A percentile compares a stretch with the other conserved stretches of the same genome.
Evolutionary conservation across 208 protist genomes (phyloP).

Genomic region (Trypanosoma grayi): DNA sequence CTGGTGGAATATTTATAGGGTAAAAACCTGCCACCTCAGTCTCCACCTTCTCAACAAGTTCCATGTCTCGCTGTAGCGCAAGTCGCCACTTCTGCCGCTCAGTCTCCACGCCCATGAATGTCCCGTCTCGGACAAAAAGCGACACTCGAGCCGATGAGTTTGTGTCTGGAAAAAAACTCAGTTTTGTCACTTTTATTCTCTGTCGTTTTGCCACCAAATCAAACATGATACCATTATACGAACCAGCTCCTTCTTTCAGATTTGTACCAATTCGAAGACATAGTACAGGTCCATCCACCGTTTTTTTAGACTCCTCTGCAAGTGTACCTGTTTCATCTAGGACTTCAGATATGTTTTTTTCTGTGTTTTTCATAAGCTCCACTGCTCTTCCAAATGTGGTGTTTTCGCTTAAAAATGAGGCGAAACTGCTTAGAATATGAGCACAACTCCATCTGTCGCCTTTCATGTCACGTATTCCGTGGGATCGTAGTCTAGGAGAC

Average conservation of each 20-base stretch:
- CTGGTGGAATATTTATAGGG: constrained; percentile 65
- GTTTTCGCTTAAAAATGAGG: constrained; percentile 22
- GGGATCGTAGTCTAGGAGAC: constrained; percentile 40
- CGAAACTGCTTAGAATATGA: constrained; percentile 33
- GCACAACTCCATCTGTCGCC: constrained; percentile 71
- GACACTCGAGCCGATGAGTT: constrained; percentile 55
- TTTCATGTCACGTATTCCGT: constrained; percentile 38
- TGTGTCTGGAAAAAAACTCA: constrained; percentile 82
- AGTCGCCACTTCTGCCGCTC: constrained; percentile 48
- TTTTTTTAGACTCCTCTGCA: constrained; percentile 37
- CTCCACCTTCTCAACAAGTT: constrained; percentile 54
- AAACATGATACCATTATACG: constrained; percentile 92
- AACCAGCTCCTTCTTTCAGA: constrained; percentile 47
- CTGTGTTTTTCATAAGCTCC: constrained; percentile 31
- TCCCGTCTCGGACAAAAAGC: constrained; percentile 67
- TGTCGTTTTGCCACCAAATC: constrained; percentile 78
- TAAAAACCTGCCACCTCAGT: constrained; percentile 59
- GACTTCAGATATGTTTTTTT: constrained; percentile 42
- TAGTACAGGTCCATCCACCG: constrained; percentile 43
- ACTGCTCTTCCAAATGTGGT: constrained; percentile 29
- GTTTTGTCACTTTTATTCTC: constrained; percentile 58
- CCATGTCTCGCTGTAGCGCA: constrained; percentile 51
- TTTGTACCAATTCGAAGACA: constrained; percentile 55
- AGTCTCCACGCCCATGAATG: constrained; percentile 72
- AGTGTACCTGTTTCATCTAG: constrained; percentile 56